A percentile compares a stretch with the other conserved stretches of the same genome.
Conservation (phyloP, 108 stramenopile species). For the Skeletonema costatum region DNA sequence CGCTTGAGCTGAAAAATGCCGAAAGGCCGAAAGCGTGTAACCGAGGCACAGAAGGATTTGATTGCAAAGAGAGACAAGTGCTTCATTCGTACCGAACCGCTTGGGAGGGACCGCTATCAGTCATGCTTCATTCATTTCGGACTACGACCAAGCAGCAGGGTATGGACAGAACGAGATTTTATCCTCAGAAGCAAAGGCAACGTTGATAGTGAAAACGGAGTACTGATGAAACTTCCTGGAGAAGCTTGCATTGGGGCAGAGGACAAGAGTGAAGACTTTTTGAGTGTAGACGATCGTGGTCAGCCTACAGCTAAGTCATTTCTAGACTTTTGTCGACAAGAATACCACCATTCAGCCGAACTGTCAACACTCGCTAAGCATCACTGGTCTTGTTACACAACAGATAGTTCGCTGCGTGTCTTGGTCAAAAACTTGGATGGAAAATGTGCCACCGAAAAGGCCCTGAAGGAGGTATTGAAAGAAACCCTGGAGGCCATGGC, state of each 20-base stretch:
- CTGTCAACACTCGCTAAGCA: slow-evolving; percentile 55
- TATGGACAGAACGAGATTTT: slow-evolving; percentile 78
- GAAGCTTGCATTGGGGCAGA: slow-evolving; percentile 55
- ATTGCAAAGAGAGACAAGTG: slow-evolving; percentile 84
- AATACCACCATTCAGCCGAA: slow-evolving; percentile 72
- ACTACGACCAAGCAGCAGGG: slow-evolving; percentile 70
- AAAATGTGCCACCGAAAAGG: slow-evolving; percentile 60
- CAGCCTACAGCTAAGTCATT: slow-evolving; percentile 44
- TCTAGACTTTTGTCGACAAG: slow-evolving; percentile 63
- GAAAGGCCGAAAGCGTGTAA: slow-evolving; percentile 78
- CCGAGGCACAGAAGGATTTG: slow-evolving; percentile 85
- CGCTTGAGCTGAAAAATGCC: slow-evolving; percentile 80
- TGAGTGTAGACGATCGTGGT: slow-evolving; percentile 29
- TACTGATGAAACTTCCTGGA: slow-evolving; percentile 31
- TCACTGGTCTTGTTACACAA: slow-evolving; percentile 78
- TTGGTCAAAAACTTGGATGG: slow-evolving; percentile 79
- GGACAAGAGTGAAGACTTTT: slow-evolving; percentile 75
- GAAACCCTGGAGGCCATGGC: slow-evolving; percentile 70
- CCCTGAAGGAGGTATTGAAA: slow-evolving; percentile 72
- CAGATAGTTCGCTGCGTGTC: slow-evolving; percentile 68
- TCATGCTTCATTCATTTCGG: slow-evolving; percentile 80
- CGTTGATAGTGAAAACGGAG: slow-evolving; percentile 34
- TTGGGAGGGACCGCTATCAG: slow-evolving; percentile 74
- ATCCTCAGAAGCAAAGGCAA: slow-evolving; percentile 29
- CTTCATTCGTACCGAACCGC: slow-evolving; percentile 77